Evolutionary conservation across 164 flowering plant genomes (phyloP).

Genomic region (Magnolia kwangsiensis): DNA sequence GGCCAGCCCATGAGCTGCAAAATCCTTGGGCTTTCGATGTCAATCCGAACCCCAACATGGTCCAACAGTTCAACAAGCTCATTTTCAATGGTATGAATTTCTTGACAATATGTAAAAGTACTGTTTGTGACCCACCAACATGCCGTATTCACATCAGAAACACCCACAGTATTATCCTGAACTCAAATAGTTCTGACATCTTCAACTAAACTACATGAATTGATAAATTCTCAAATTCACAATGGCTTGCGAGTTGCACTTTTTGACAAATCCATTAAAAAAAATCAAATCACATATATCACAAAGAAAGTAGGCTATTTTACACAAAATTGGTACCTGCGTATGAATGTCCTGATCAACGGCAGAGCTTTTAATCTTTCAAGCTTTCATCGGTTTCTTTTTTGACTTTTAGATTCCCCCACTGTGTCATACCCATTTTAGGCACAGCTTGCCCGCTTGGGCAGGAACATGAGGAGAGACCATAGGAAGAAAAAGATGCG

Average conservation of each 20-base stretch:
- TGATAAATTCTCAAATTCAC: slow-evolving; percentile 2
- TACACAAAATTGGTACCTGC: slow-evolving; percentile 32
- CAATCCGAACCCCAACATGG: too few relatives aligned
- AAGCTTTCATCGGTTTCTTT: slow-evolving; percentile 8
- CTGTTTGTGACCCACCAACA: too few relatives aligned
- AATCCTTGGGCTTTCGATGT: too few relatives aligned
- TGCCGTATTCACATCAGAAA: too few relatives aligned
- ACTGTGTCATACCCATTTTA: neutral
- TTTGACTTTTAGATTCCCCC: neutral
- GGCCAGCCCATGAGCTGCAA: too few relatives aligned
- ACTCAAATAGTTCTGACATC: too few relatives aligned
- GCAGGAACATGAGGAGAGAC: slow-evolving; percentile 7
- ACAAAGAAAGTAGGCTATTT: slow-evolving; percentile 32
- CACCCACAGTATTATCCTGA: too few relatives aligned
- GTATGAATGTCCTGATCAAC: slow-evolving; percentile 16
- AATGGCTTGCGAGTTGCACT: neutral
- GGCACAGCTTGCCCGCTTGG: slow-evolving; percentile 10
- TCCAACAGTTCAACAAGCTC: too few relatives aligned
- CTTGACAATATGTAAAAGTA: too few relatives aligned
- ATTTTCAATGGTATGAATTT: too few relatives aligned
- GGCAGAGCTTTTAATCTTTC: slow-evolving; percentile 10
- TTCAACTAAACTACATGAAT: neutral
- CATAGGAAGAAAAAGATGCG: slow-evolving; percentile 7
- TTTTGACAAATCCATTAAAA: neutral
- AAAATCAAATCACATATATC: slow-evolving; percentile 30